phyloP scores from a whole-genome alignment of 345 rosid genomes.

The Murraya koenigii region DNA sequence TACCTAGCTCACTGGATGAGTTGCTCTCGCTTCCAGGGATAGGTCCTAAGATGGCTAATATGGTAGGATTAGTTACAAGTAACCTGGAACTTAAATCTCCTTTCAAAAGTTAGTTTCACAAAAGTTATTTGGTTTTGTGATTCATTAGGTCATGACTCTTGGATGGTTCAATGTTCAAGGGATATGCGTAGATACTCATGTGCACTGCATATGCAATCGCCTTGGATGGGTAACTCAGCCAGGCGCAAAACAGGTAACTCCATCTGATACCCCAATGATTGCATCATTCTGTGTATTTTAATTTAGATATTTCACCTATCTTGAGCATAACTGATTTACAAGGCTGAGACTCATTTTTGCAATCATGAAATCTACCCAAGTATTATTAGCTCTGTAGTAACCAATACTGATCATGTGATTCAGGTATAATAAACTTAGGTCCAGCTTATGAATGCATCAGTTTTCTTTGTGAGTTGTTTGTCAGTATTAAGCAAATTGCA shows the following conservation, averaged over 20 bases:
- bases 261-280: background rate
- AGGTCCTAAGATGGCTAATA: conserved; percentile 82
- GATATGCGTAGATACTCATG: conserved; percentile 94
- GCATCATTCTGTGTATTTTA: background rate
- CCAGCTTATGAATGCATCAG: background rate
- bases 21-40: conserved; percentile 88
- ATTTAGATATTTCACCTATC: background rate
- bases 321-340: background rate
- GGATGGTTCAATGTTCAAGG: conserved; percentile 92
- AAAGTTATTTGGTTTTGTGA: conserved; percentile 12
- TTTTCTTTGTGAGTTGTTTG: background rate
- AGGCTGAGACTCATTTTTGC: background rate
- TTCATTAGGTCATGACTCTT: conserved; percentile 76
- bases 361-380: background rate
- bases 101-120: background rate
- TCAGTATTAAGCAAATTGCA: background rate
- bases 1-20: conserved; percentile 81
- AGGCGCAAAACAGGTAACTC: conserved; percentile 58
- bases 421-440: background rate
- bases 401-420: background rate
- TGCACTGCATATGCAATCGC: conserved; percentile 88
- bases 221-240: conserved; percentile 87
- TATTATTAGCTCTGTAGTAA: background rate
- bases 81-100: background rate
- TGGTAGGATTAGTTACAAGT: conserved; percentile 26